Conservation (phyloP, 177 flowering plant genomes). For the Telopea speciosissima region DNA sequence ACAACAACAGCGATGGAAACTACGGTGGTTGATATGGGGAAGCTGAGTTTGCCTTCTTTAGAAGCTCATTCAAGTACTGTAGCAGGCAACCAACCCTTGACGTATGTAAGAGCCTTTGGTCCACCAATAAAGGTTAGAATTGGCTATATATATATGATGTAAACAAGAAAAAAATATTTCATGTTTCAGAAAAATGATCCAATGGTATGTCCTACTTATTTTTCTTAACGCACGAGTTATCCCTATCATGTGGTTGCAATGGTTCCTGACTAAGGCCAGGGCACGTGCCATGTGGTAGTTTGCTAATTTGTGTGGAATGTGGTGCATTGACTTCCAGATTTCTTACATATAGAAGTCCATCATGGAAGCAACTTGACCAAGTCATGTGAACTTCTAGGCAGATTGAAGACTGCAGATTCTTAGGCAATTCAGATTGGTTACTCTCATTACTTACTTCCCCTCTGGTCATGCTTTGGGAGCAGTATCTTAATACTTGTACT, state of each 20-base stretch:
- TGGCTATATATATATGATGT: neutral
- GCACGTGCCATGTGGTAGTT: neutral
- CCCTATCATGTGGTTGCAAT: neutral
- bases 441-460: neutral
- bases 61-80: constrained; percentile 42
- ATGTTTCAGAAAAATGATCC: neutral
- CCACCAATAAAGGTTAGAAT: constrained; percentile 45
- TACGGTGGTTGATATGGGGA: constrained; percentile 50
- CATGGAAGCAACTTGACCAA: neutral
- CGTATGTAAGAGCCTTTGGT: constrained; percentile 43
- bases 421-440: neutral
- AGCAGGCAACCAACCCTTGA: constrained; percentile 42
- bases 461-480: neutral
- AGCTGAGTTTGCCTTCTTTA: constrained; percentile 53
- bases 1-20: constrained; percentile 33
- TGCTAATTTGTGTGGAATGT: neutral
- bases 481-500: neutral
- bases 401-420: neutral
- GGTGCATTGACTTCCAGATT: neutral
- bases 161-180: neutral
- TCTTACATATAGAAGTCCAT: neutral
- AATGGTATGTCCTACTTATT: neutral
- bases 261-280: neutral
- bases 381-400: neutral
- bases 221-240: neutral